Base-by-base conservation (phyloP, 495 filamentous ascomycete species). In the Pyronema domesticum region DNA sequence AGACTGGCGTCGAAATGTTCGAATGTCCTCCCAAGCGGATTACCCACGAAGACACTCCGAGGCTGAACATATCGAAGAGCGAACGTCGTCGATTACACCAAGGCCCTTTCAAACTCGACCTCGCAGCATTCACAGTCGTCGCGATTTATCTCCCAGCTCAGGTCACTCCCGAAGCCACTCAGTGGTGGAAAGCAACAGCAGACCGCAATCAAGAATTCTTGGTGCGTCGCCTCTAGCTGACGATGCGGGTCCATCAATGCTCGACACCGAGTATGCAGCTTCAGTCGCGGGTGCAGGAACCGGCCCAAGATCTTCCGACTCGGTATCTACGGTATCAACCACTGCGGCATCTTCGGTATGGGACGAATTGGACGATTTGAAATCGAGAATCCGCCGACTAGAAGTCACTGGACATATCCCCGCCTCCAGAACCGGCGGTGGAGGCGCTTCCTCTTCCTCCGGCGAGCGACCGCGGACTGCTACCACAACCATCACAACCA, bases 311-410 rank as follows among this genome's bases (percentile, higher is more conserved):
- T 68, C 67, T 3, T 77, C 82, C 58, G 78, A 77, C 35, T 88
- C 86, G 2, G 85, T 85, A 56, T 95, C 89, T 0, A 87, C 85
- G 0, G 72, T 80, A 18, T 96, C 91, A 0, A 86, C 85, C 0
- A 87, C 80, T 1, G 86, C 87, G 7, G 83, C 88, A 17, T 94
- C 91, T 1, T 93, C 86, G 0, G 85, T 98, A 8, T 98, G 93
- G 93, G 91, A 98, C 66, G 91, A 98, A 68, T 70, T 98, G 15
- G 91, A 98, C 59, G 93, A 96, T 52, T 70, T 98, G 10, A 98
- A 96, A 65, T 89, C 86, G 8, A 79, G 93, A 17, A 94, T 98
- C 58, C 80, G 83, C 56, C 85, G 85, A 46, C 75, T 98, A n/a
- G 91, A 98, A 65, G 66, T 89, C 51, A 93, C 86, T 3, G 88